Base-by-base conservation (phyloP, 148 eudicot genomes). In the Rhododendron ovatum region DNA sequence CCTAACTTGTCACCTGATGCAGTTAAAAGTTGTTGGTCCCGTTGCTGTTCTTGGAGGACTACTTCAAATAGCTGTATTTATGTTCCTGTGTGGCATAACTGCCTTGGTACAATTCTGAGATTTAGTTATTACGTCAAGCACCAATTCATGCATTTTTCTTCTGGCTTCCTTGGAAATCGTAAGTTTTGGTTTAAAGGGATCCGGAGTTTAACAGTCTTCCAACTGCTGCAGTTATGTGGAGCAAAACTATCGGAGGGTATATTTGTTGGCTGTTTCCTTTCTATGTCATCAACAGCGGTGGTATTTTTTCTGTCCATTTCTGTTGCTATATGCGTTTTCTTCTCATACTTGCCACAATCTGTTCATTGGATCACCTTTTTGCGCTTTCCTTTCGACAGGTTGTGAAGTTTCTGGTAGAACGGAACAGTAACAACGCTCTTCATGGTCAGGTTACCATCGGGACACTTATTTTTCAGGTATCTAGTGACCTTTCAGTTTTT, bases 401-500 rank as follows among this genome's bases (percentile, higher is more conserved):
- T 65, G 95, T 98, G 87, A 95, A 98, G 82, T 95, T 93, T 95
- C 90, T 95, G 90, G 90, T 89, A 51, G 99, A 94, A 87, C 83
- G 88, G 89, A 98, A 94, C 86, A 93, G 87, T 83, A 98, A 85
- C 84, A 95, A 94, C 80, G 91, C 95, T 83, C 88, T 98, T 89
- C 98, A 98, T 84, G 99, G 99, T 86, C 99, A 98, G 92, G 99
- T 98, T 88, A 93, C 99, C n/a, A 98, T 98, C 80, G 99, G 99
- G 41, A 95, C 96, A 35, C 98, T 98, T 84, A 98, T 98, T 74
- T 92, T 98, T 90, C 99, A 98, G 99, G 99, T 95, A 73, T 82
- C 20, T 35, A 39, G 4, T 37, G 12, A 37, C 59, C 39, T 76
- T 20, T 41, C 69, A 39, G 63, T 43, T 84, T 45, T 84, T 74